Base-by-base conservation (phyloP, 1,284 basidiomycete species). In the Cryptococcus sp. region DNA sequence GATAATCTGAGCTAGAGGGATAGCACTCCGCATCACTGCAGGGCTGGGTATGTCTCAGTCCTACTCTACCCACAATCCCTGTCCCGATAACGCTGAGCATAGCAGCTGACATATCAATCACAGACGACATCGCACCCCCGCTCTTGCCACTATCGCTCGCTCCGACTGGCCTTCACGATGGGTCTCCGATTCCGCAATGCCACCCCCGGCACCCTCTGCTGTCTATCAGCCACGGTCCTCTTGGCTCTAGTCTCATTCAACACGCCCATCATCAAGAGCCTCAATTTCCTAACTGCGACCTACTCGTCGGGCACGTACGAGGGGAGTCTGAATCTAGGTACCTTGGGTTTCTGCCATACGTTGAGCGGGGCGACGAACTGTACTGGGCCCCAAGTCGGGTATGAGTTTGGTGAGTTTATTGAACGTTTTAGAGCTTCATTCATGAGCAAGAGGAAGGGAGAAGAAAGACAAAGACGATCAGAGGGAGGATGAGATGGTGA, bases 221-320 rank as follows among this genome's bases (percentile, higher is more conserved):
- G 89, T 20, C 83, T 91, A 56, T 76, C 82, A 39, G 89, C 91
- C 0, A 87, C 89, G 2, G 78, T 84, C 61, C 80, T 93, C 45
- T 85, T 95, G 50, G 88, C 87, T 8, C 75, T 93, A 47, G 91
- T 92, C 41, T 87, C 88, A 20, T 93, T 94, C 81, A 89, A 87
- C 62, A 90, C 91, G 7, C 92, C 92, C 0, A 84, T 86, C 71
- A 82, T 93, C 80, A 93, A 90, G 76, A 87, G 87, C 2, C 78
- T 93, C 41, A 92, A 84, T 79, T 93, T 94, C 76, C 86, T 94
- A 71, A 86, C 87, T 71, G 92, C 90, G 1, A 83, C 79, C 1
- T 83, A 90, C 56, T 69, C 80, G 0, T 76, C 80, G 6, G 78
- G 81, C 27, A 79, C 81, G 22, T 73, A 82, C 47, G 81, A 78